phyloP scores from a whole-genome alignment of 2,329 filamentous ascomycete genomes.

The Plenodomus tracheiphilus region DNA sequence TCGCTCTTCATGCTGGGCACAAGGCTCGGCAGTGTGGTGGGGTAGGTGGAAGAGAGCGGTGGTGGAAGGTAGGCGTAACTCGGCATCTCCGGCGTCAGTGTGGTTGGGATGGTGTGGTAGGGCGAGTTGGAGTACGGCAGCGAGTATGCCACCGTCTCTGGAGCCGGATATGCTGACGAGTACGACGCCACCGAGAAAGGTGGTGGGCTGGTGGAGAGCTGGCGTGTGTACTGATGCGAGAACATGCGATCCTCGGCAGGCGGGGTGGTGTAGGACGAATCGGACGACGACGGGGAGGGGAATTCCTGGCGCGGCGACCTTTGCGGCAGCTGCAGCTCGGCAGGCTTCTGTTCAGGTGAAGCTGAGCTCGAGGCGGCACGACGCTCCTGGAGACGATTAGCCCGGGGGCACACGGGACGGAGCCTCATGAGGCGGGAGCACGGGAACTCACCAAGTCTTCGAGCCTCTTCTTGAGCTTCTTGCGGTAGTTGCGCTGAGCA shows the following conservation, averaged over 20 bases:
- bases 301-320: conserved; percentile 43
- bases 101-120: conserved; percentile 45
- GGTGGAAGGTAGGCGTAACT: conserved; percentile 62
- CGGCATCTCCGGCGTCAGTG: conserved; percentile 43
- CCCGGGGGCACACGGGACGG: conserved; percentile 12
- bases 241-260: conserved; percentile 72
- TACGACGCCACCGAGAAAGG: conserved; percentile 61
- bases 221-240: conserved; percentile 66
- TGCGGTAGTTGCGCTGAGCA: conserved; percentile 96
- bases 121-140: conserved; percentile 54
- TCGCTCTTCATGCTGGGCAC: conserved; percentile 68
- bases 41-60: conserved; percentile 49
- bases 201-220: conserved; percentile 72
- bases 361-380: conserved; percentile 67
- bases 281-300: conserved; percentile 42
- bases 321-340: conserved; percentile 52
- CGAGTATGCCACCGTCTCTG: conserved; percentile 66
- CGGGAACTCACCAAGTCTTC: conserved; percentile 64
- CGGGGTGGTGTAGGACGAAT: conserved; percentile 48
- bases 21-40: conserved; percentile 66
- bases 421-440: conserved; percentile 11
- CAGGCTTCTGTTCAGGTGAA: conserved; percentile 62
- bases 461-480: conserved; percentile 88
- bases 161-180: conserved; percentile 66
- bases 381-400: conserved; percentile 58